Base-by-base conservation (phyloP, 176 grass and related monocot species). In the Aegilops speltoides region DNA sequence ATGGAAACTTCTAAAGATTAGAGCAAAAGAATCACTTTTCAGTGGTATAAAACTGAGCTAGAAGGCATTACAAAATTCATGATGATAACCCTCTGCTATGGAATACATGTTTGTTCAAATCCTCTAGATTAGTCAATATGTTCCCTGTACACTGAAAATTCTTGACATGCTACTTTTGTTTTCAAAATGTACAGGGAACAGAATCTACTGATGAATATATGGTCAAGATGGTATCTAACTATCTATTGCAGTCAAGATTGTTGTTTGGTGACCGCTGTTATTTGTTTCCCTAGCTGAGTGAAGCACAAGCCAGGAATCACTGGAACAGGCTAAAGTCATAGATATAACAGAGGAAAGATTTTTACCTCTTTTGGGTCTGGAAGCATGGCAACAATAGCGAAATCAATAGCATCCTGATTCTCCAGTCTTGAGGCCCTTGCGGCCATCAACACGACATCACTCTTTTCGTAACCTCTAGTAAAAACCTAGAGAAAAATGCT, bases 341-440 rank as follows among this genome's bases (percentile, higher is more conserved):
- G 69, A 80, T 11, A 83, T 43, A 82, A 56, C 25, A 83, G 15
- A 68, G 24, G 4, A 56, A 34, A 54, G 32, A 72, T 62, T 61
- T 80, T 16, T 78, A 95, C 93, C 93, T 95, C 93, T 83, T 92
- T 95, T 52, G 88, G 85, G 73, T 95, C 90, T 36, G 93, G 32
- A 73, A 95, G 64, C 93, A 95, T 92, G 5, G 82, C 84, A 68
- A 95, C 90, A 64, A 95, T 92, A 45, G 93, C 90, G 40, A 79
- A 82, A 95, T 95, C 93, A 43, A 95, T 95, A 81, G 93, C 93
- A 92, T 95, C 93, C 85, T 95, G 90, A 84, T 95, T 95, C 69
- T 95, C 93, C 38, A 75, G 34, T 74, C 90, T 90, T 64, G 93
- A 95, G 70, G 93, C 93, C 81, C 93, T 95, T 84, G 93, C 93